Conservation (phyloP, 2,329 filamentous ascomycete species). For the Monilinia fructicola region DNA sequence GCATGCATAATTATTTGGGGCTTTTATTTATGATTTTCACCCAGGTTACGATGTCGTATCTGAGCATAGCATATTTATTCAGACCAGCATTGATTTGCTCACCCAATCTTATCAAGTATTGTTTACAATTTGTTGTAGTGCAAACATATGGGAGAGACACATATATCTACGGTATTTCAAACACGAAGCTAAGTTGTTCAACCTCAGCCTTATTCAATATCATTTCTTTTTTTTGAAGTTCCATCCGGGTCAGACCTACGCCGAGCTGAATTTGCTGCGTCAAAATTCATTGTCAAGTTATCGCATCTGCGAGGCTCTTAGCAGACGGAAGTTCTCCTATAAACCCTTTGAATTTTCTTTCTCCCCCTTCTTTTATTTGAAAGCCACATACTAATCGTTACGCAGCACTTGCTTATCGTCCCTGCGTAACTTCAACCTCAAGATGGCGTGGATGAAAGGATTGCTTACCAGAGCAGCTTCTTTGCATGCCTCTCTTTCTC, state of each 20-base stretch:
- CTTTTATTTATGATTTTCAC: background rate
- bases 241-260: slow-evolving; percentile 1
- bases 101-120: background rate
- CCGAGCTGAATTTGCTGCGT: slow-evolving; percentile 22
- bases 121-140: slow-evolving; percentile 7
- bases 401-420: slow-evolving; percentile 5
- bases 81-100: slow-evolving; percentile 5
- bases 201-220: background rate
- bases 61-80: slow-evolving; percentile 1
- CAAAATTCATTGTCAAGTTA: background rate
- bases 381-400: slow-evolving; percentile 4
- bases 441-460: slow-evolving; percentile 20
- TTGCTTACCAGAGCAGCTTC: slow-evolving; percentile 18
- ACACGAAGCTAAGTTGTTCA: background rate
- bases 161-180: slow-evolving; percentile 9
- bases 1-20: background rate
- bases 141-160: background rate
- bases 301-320: background rate
- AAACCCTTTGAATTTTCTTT: background rate
- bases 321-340: slow-evolving; percentile 13
- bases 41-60: slow-evolving; percentile 5
- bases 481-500: slow-evolving; percentile 20
- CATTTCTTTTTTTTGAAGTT: background rate
- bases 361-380: background rate
- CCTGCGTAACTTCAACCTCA: background rate